Evolutionary conservation across 169 alveolate species (phyloP).

Genomic region (Eimeria praecox): DNA sequence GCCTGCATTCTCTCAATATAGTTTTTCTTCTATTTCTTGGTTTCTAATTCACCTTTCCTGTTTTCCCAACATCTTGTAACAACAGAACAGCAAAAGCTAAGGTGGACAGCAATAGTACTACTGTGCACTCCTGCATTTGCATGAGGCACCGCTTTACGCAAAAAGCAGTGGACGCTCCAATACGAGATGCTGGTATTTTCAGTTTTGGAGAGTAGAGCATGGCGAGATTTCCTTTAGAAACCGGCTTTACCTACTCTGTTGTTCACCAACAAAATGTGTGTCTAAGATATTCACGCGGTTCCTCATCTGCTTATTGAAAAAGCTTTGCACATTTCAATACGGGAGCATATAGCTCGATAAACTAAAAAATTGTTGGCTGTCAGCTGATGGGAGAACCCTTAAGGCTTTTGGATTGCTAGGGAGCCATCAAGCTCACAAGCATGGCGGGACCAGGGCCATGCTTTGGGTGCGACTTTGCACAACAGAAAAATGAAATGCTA

Average conservation of each 20-base stretch:
- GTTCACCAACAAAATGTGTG: background rate
- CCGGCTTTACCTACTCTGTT: background rate
- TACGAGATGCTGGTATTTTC: background rate
- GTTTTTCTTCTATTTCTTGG: no score
- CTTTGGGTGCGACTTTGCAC: slow-evolving; percentile 2
- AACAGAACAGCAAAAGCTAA: background rate
- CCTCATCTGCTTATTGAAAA: background rate
- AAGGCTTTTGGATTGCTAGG: background rate
- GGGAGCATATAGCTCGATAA: background rate
- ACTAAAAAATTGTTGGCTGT: background rate
- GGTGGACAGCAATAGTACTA: no score
- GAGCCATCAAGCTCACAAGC: background rate
- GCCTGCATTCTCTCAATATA: background rate
- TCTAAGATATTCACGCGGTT: background rate
- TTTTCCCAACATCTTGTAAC: background rate
- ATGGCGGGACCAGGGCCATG: background rate
- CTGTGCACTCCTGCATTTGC: background rate
- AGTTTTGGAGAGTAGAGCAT: background rate
- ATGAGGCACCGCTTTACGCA: background rate
- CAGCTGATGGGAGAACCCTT: background rate
- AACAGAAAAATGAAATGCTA: background rate
- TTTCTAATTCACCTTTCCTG: background rate
- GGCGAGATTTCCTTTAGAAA: background rate
- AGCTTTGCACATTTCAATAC: background rate
- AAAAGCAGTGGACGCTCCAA: background rate